These are phyloP conservation scores for Colletotrichum limetticola DNA, from an alignment of 2,329 filamentous ascomycete species.

Conservation along the genomic window DNA sequence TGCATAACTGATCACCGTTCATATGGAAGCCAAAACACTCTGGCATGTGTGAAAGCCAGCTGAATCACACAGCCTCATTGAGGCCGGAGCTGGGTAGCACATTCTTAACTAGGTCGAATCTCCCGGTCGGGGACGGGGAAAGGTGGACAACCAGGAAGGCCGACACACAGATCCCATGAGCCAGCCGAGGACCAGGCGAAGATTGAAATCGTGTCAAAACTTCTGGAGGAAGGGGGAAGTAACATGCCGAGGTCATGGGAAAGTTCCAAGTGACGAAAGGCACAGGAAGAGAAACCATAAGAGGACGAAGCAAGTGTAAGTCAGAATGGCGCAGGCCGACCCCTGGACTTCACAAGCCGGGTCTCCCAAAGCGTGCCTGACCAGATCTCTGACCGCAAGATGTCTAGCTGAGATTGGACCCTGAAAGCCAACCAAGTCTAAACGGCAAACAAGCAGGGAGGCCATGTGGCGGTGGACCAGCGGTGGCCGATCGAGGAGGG, in stretches of 20 bases:
- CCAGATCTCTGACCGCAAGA: conserved; percentile 9
- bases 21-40: background rate
- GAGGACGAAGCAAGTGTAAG: background rate
- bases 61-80: background rate
- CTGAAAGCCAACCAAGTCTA: conserved; percentile 12
- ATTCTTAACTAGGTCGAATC: background rate
- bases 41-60: background rate
- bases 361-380: background rate
- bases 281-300: background rate
- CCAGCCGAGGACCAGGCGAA: background rate
- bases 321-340: background rate
- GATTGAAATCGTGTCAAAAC: background rate
- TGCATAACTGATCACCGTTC: background rate
- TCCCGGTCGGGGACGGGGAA: conserved; percentile 3
- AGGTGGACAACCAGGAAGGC: background rate
- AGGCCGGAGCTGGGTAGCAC: background rate
- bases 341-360: background rate
- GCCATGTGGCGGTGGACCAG: conserved; percentile 33
- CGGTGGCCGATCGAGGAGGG: conserved; percentile 29
- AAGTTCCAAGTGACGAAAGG: background rate
- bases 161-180: background rate
- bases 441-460: conserved; percentile 18
- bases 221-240: background rate
- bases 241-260: background rate
- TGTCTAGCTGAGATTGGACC: conserved; percentile 10